Evolutionary conservation across 164 flowering plant species (phyloP).

Genomic region (Annona squamosa): DNA sequence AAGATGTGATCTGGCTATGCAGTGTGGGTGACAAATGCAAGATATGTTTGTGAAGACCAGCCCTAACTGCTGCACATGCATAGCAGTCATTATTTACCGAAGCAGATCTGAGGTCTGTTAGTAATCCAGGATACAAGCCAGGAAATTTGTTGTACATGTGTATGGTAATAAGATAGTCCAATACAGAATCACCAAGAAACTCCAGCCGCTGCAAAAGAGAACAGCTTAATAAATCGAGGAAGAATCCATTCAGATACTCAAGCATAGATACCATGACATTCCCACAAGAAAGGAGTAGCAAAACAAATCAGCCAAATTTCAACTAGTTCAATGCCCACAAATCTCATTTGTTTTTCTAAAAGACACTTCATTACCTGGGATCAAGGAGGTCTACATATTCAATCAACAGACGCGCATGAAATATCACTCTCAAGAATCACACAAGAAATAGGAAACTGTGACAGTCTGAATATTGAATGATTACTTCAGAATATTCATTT

Average conservation of each 20-base stretch:
- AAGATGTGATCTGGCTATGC: slow-evolving; percentile 32
- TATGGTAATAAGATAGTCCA: slow-evolving; percentile 67
- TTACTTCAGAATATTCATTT: no score
- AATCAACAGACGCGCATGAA: no score
- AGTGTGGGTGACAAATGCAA: slow-evolving; percentile 52
- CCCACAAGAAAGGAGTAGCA: no score
- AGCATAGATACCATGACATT: neutral
- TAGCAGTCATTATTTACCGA: slow-evolving; percentile 82
- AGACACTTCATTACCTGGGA: no score
- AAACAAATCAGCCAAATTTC: no score
- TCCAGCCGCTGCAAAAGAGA: slow-evolving; percentile 56
- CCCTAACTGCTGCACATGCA: slow-evolving; percentile 54
- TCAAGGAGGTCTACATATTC: no score
- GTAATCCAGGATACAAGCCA: slow-evolving; percentile 57
- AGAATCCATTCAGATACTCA: neutral
- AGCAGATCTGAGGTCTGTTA: slow-evolving; percentile 87
- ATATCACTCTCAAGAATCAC: no score
- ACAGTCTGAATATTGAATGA: no score
- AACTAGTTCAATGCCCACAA: no score
- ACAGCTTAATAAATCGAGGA: neutral
- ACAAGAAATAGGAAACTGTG: no score
- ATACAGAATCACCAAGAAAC: slow-evolving; percentile 83
- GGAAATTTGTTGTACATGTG: slow-evolving; percentile 55
- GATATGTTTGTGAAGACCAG: slow-evolving; percentile 53
- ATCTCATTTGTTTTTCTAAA: no score